Percentiles rank a stretch among this genome's conserved stretches.
Conservation (phyloP, 228 moss, liverwort and hornwort genomes). For the Sphagnum fallax region DNA sequence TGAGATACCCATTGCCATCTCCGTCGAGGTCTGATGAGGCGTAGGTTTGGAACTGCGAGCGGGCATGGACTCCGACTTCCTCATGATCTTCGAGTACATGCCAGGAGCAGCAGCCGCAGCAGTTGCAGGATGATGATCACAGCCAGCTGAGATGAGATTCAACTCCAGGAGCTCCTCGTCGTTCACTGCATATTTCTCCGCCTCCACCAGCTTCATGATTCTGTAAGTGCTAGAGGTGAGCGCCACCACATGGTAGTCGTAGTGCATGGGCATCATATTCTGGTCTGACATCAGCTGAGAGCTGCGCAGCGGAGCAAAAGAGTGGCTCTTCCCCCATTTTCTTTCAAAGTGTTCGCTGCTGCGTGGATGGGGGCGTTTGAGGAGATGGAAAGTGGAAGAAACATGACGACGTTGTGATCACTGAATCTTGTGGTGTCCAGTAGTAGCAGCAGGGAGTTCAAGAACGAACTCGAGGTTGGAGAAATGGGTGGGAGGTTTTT, state of each 20-base stretch:
- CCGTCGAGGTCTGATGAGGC: conserved; percentile 37
- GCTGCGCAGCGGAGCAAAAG: conserved; percentile 26
- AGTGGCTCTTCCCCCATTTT: conserved; percentile 45
- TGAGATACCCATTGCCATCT: conserved; percentile 55
- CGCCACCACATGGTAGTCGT: conserved; percentile 33
- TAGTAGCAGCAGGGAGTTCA: too few relatives aligned
- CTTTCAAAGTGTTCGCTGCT: not conserved
- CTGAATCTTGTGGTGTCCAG: too few relatives aligned
- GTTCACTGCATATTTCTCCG: conserved; percentile 41
- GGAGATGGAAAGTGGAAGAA: too few relatives aligned
- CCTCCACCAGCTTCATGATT: conserved; percentile 42
- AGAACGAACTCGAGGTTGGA: too few relatives aligned
- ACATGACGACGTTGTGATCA: too few relatives aligned
- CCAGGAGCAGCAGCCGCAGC: not conserved
- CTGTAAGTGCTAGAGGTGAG: conserved; percentile 54
- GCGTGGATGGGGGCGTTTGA: too few relatives aligned
- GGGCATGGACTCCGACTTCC: conserved; percentile 38
- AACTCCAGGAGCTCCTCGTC: conserved; percentile 9
- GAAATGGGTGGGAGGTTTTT: too few relatives aligned
- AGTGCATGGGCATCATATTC: conserved; percentile 21
- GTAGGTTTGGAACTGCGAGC: conserved; percentile 6
- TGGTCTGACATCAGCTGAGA: conserved; percentile 13
- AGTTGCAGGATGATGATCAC: too few relatives aligned
- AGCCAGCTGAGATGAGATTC: conserved; percentile 22
- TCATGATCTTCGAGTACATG: conserved; percentile 10